Percentiles rank a stretch among this genome's conserved stretches.
phyloP scores from a whole-genome alignment of 768 basidiomycete genomes.

The Omphalotus guepiniiformis region DNA sequence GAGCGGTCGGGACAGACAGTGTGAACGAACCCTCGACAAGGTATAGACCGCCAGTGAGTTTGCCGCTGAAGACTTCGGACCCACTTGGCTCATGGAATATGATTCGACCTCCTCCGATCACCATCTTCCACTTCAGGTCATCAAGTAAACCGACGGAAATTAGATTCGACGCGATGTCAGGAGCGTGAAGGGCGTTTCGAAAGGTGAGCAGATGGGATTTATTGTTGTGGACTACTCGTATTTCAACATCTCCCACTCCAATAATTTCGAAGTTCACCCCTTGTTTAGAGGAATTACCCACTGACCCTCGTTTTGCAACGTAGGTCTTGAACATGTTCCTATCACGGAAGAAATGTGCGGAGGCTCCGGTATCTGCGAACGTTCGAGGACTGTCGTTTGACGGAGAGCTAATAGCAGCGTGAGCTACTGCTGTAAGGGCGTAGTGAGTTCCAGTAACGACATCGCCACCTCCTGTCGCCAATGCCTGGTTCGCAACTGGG shows the following conservation, averaged over 20 bases:
- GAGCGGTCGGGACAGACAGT: neutral
- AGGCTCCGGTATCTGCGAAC: conserved; percentile 12
- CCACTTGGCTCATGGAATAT: neutral
- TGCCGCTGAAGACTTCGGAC: neutral
- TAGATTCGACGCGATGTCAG: conserved; percentile 11
- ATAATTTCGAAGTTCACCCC: conserved; percentile 3
- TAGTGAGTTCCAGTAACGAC: neutral
- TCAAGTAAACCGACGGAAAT: conserved; percentile 10
- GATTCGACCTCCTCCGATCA: neutral
- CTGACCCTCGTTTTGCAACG: neutral
- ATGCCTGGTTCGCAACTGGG: neutral
- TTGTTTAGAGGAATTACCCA: neutral
- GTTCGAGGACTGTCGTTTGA: neutral
- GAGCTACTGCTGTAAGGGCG: neutral
- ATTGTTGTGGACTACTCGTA: neutral
- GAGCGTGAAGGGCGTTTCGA: conserved; percentile 12
- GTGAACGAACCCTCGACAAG: neutral
- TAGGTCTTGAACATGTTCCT: conserved; percentile 5
- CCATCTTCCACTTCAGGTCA: neutral
- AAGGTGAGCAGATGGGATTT: conserved; percentile 1
- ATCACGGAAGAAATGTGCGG: conserved; percentile 2
- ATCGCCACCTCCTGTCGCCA: neutral
- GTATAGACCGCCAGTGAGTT: neutral
- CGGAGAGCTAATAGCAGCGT: neutral
- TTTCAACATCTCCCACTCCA: conserved; percentile 7